Conservation (phyloP, 768 basidiomycete species). For the Leccinellum rugosiceps region DNA sequence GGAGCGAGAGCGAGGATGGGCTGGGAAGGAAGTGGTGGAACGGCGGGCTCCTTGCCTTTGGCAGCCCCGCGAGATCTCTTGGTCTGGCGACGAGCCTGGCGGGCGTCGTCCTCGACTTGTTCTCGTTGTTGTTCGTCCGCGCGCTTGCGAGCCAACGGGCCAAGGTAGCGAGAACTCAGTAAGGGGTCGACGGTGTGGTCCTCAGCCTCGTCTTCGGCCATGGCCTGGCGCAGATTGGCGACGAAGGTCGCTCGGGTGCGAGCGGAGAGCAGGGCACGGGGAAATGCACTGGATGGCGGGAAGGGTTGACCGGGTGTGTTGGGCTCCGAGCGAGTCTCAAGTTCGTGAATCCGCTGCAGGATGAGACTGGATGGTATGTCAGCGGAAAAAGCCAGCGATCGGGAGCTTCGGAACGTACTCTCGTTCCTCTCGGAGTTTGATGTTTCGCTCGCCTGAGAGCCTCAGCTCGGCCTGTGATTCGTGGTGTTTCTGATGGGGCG, state of each 20-base stretch:
- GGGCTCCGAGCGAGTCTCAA: constrained; percentile 44
- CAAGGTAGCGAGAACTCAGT: constrained; percentile 44
- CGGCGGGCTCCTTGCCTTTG: constrained; percentile 38
- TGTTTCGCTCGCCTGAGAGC: constrained; percentile 61
- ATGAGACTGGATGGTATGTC: constrained; percentile 39
- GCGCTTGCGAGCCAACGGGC: constrained; percentile 42
- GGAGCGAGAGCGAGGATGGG: constrained; percentile 29
- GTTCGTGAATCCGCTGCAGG: constrained; percentile 58
- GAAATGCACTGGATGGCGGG: constrained; percentile 45
- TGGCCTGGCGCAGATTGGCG: constrained; percentile 46
- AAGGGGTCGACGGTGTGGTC: constrained; percentile 46
- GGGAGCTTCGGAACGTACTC: constrained; percentile 41
- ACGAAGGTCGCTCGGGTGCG: constrained; percentile 45
- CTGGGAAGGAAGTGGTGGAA: constrained; percentile 20
- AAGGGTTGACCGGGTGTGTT: constrained; percentile 31
- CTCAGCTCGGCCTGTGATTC: constrained; percentile 55
- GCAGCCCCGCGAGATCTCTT: constrained; percentile 32
- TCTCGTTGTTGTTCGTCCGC: constrained; percentile 41
- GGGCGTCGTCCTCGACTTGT: constrained; percentile 45
- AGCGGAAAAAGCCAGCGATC: not conserved
- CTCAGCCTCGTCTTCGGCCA: constrained; percentile 42
- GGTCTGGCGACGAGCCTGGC: constrained; percentile 36
- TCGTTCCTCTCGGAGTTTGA: constrained; percentile 58
- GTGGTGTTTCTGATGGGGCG: constrained; percentile 50
- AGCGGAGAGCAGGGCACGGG: constrained; percentile 44